Evolutionary conservation across 208 protist genomes (phyloP), one percentile per base, ranked within the genome.

Genomic region (Porcisia hertigi): DNA sequence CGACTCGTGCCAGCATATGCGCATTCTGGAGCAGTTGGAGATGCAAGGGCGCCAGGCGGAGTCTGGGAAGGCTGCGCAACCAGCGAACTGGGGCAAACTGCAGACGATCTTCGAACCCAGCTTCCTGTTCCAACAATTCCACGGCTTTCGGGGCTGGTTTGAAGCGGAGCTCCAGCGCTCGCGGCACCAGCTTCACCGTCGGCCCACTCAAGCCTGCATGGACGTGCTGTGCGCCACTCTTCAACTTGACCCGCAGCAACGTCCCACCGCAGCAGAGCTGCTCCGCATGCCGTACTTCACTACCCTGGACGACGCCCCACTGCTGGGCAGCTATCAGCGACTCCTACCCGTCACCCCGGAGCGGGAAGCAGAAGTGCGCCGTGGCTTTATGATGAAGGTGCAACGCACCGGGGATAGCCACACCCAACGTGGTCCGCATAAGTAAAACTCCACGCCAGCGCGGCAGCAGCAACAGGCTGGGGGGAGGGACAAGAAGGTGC

Each of bases 271-370:
- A 39, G 88, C 81, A 65, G 80, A 93, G 83, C 83, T 97, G 64
- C 83, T 96, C 69, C 73, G 90, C 30, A 92, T 94, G 84, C 88
- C 90, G 5, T 95, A 95, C 76, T 97, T 96, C 55, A 69, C 69
- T 52, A 82, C 78, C 23, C 41, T 82, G 41, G 78, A 82, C 36
- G 78, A 82, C 34, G 72, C 78, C 45, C 78, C 78, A 43, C 63
- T 82, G 39, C 16, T 55, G 36, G 67, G 72, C 41, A 76, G 36
- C 41, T 82, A 60, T 54, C 72, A 77, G 23, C 78, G 78, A 18
- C 45, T 66, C 12, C 47, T 72, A 14, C 49, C 73, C 20, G 60
- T 67, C 7, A 75, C 73, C 8, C 62, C 74, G 25, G 70, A 76
- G 63, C 57, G 73, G 52, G 79, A 83, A 59, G 79, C 74, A 14